Conservation (phyloP, 192 early-diverging fungal species). For the Backusella westeae region DNA sequence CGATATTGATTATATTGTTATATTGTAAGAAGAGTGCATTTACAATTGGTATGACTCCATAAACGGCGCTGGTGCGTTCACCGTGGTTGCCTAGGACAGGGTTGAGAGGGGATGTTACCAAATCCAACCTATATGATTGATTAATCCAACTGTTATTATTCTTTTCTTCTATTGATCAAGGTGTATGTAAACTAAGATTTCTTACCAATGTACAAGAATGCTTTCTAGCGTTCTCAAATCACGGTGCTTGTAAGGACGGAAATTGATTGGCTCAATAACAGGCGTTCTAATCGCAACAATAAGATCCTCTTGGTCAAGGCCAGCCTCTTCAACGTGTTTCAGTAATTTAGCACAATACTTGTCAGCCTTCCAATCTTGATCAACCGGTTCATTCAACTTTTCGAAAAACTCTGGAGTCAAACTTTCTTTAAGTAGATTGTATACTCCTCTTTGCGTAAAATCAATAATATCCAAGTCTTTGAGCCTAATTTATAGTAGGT, state of each 20-base stretch:
- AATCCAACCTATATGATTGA: neutral
- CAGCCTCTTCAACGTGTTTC: too few species aligned
- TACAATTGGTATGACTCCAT: neutral
- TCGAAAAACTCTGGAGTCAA: too few species aligned
- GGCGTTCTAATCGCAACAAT: too few species aligned
- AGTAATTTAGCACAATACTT: too few species aligned
- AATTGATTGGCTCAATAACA: too few species aligned
- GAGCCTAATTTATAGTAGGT: too few species aligned
- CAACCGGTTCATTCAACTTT: too few species aligned
- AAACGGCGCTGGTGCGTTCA: neutral
- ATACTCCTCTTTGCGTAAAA: too few species aligned
- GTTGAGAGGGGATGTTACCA: neutral
- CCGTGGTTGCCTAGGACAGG: neutral
- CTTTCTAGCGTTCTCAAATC: neutral
- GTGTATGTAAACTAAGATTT: neutral
- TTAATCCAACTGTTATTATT: neutral
- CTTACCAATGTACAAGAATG: neutral
- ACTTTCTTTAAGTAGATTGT: too few species aligned
- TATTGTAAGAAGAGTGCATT: neutral
- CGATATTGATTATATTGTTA: neutral
- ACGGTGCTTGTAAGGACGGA: neutral
- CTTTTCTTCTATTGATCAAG: neutral
- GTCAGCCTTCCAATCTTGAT: too few species aligned
- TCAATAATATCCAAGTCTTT: too few species aligned
- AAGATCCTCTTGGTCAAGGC: too few species aligned